Base-by-base conservation (phyloP, 345 rosid genomes). In the Mallotus nudiflorus region DNA sequence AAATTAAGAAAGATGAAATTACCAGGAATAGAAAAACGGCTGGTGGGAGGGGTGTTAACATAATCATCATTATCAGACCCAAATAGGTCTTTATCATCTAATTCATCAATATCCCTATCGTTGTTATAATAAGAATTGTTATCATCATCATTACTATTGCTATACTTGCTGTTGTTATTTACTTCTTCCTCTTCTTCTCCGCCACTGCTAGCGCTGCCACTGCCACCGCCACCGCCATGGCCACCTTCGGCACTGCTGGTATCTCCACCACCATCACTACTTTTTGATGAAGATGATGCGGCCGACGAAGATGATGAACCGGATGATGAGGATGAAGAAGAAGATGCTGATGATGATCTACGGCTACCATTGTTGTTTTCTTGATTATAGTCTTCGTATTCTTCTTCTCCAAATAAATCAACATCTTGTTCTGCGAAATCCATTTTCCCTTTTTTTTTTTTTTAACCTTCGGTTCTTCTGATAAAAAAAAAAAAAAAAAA, bases 41-140 rank as follows among this genome's bases (percentile, higher is more conserved):
- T 91, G 29, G 62, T 68, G 15, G 91, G 91, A 63, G 76, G 79
- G 57, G 99, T 92, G 72, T 88, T 90, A 61, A 87, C 86, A 75
- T 92, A 92, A 62, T 88, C 97, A 82, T 89, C 91, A 65, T 91
- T 90, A 77, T 91, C 98, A 70, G 96, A 85, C 9, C 93, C 98
- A 79, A 92, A 96, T 51, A 92, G 90, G 84, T 96, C 98, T 27
- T 65, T 83, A 4, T 81, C 91, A 3, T 77, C 81, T 3, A 52
- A 31, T 13, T 66, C 78, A 16, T 35, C 28, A 72, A 40, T 37
- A 57, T 25, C 66, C 71, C 64, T 49, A 27, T 65, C 65, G 58
- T 40, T 46, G n/a, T n/a, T n/a, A n/a, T n/a, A n/a, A n/a, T n/a
- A n/a, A n/a, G n/a, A n/a, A n/a, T n/a, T n/a, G n/a, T n/a, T n/a